Conservation (phyloP, 169 alveolate species). For the Plasmodium vivax region DNA sequence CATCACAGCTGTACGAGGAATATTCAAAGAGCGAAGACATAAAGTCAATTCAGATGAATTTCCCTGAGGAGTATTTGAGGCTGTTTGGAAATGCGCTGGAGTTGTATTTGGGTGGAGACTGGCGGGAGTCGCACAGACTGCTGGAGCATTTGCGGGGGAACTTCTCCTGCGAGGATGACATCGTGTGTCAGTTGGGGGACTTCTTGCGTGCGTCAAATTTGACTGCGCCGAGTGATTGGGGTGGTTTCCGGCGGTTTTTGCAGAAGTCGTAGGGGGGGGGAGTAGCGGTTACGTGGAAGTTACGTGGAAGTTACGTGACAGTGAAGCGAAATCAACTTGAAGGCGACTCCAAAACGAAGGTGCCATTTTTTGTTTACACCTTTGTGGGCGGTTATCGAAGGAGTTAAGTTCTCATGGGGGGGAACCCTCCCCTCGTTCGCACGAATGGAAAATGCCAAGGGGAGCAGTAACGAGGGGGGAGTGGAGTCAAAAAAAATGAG, state of each 20-base stretch:
- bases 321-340: neutral
- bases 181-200: slow-evolving; percentile 75
- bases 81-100: slow-evolving; percentile 83
- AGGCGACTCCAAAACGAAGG: neutral
- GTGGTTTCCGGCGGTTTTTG: slow-evolving; percentile 89
- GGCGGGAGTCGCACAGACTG: slow-evolving; percentile 82
- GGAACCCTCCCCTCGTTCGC: neutral
- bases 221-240: slow-evolving; percentile 90
- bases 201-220: slow-evolving; percentile 82
- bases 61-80: slow-evolving; percentile 82
- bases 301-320: too few species aligned
- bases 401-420: neutral
- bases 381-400: neutral
- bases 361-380: neutral
- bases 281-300: too few species aligned
- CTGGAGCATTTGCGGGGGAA: slow-evolving; percentile 79
- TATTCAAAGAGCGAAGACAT: slow-evolving; percentile 73
- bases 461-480: neutral
- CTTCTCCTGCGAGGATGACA: slow-evolving; percentile 87
- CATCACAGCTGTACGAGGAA: slow-evolving; percentile 34
- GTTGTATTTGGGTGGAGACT: slow-evolving; percentile 87
- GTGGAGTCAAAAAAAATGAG: neutral
- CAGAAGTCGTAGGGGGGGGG: slow-evolving; percentile 80
- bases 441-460: neutral
- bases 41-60: slow-evolving; percentile 81